Percentiles rank a stretch among this genome's conserved stretches.
Conservation (phyloP, 2,329 filamentous ascomycete genomes). For the Sarocladium kiliense region DNA sequence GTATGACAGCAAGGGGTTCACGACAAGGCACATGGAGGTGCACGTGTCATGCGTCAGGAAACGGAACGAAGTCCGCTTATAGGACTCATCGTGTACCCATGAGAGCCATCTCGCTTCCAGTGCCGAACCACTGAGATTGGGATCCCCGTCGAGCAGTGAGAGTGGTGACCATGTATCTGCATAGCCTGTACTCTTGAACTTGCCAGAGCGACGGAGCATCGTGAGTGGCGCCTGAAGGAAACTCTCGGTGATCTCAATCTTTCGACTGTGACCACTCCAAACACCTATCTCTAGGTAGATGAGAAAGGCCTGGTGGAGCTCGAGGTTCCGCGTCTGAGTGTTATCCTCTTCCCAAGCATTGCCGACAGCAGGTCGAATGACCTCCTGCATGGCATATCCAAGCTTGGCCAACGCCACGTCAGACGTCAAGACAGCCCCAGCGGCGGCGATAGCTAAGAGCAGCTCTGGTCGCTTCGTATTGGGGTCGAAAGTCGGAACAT, state of each 20-base stretch:
- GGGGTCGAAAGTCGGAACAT: conserved; percentile 29
- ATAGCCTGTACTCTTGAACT: conserved; percentile 18
- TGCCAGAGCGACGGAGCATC: conserved; percentile 28
- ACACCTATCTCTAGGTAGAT: conserved; percentile 16
- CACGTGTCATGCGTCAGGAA: conserved; percentile 24
- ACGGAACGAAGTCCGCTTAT: conserved; percentile 23
- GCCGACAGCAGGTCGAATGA: conserved; percentile 15
- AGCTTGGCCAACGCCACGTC: conserved; percentile 31
- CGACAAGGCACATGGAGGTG: conserved; percentile 21
- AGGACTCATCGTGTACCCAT: conserved; percentile 24
- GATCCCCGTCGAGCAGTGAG: neutral
- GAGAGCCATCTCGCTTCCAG: conserved; percentile 19
- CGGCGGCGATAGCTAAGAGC: conserved; percentile 28
- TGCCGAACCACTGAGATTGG: conserved; percentile 2
- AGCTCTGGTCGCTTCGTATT: conserved; percentile 30
- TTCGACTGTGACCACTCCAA: conserved; percentile 31
- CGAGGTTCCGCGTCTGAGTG: conserved; percentile 22
- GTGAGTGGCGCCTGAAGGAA: conserved; percentile 29
- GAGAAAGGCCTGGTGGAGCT: conserved; percentile 26
- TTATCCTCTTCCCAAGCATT: conserved; percentile 27
- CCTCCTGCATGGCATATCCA: conserved; percentile 35
- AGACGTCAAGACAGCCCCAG: conserved; percentile 30
- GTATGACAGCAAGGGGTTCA: conserved; percentile 24
- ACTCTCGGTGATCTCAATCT: conserved; percentile 34
- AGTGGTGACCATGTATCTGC: conserved; percentile 13